Evolutionary conservation across 139 green algal species (phyloP), one percentile per base, ranked within the genome.

Genomic region (Coccomyxa sp.): DNA sequence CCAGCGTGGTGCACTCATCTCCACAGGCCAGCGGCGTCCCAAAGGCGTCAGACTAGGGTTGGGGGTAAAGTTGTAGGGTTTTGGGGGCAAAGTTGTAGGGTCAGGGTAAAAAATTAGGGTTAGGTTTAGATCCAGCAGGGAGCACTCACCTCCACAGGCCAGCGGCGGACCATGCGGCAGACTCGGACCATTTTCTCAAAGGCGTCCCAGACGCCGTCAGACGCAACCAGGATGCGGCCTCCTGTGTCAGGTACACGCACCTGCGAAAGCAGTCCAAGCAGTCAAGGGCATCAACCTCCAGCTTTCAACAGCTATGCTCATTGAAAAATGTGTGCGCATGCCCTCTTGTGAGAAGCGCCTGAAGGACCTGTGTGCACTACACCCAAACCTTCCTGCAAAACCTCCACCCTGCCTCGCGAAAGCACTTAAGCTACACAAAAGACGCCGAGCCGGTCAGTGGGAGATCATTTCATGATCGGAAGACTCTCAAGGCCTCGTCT

Each of bases 191-290:
- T 85, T 81, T 93, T 95, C 78, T 89, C 85, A 83, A 98, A 90
- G 18, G 94, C 91, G 80, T 98, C 95, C 95, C 95, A 98, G 51
- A 98, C 89, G 63, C 95, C 95, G 76, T 98, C 95, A 0, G 85
- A 93, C 11, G 91, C 96, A 68, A 98, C 89, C 81, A 98, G 87
- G 13, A 97, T 79, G 10, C 94, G 94, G 31, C 71, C 92, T 13
- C 91, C 90, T 28, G 78, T 84, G 27, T 58, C 23, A 12, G 94
- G 95, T n/a, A 97, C 58, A 14, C 88, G 21, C 23, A 96, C 80
- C 90, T 94, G 89, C 25, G n/a, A n/a, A n/a, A n/a, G n/a, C n/a
- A n/a, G n/a, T n/a, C n/a, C n/a, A 59, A 17, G 14, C 77, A 59
- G 57, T 10, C 7, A 51, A 51, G 38, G 7, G 38, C 38, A 51